phyloP scores from a whole-genome alignment of 179 eudicot genomes.

The Amaranthus tricolor region DNA sequence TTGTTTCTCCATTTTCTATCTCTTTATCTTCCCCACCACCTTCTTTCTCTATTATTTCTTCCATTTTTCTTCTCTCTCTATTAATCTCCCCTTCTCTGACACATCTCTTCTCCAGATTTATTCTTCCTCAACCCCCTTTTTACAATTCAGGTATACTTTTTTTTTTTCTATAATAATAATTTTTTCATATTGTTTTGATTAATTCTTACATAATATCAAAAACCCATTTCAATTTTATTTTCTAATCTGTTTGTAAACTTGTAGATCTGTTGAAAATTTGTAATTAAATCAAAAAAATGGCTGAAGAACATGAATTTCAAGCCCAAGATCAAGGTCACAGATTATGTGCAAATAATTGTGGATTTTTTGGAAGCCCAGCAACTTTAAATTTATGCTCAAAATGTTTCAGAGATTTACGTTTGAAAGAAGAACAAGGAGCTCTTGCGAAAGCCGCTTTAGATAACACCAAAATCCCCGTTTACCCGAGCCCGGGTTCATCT shows the following conservation, averaged over 20 bases:
- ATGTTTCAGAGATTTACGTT: slow-evolving; percentile 41
- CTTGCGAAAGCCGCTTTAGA: slow-evolving; percentile 40
- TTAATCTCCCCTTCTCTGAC: slow-evolving; percentile 14
- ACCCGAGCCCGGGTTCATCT: slow-evolving; percentile 1
- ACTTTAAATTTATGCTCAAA: slow-evolving; percentile 53
- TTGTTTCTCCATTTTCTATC: slow-evolving; percentile 15
- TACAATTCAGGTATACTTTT: neutral
- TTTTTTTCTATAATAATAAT: neutral
- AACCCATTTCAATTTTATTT: neutral
- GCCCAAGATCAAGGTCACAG: slow-evolving; percentile 41
- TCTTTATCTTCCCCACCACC: neutral
- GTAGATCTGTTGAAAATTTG: neutral
- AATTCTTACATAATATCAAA: no score
- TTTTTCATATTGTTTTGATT: neutral
- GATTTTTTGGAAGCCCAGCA: slow-evolving; percentile 55
- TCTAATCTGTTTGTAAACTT: neutral
- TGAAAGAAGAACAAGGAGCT: slow-evolving; percentile 39
- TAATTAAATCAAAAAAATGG: slow-evolving; percentile 24
- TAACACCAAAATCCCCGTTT: neutral
- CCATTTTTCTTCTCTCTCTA: slow-evolving; percentile 23
- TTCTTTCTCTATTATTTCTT: slow-evolving; percentile 11
- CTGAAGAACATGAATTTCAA: slow-evolving; percentile 46
- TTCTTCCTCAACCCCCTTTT: neutral
- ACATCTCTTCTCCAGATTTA: slow-evolving; percentile 4
- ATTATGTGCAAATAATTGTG: slow-evolving; percentile 54